A percentile compares a stretch with the other conserved stretches of the same genome.
Evolutionary conservation across 2,329 filamentous ascomycete genomes (phyloP).

Genomic region (Fusarium buxicola): DNA sequence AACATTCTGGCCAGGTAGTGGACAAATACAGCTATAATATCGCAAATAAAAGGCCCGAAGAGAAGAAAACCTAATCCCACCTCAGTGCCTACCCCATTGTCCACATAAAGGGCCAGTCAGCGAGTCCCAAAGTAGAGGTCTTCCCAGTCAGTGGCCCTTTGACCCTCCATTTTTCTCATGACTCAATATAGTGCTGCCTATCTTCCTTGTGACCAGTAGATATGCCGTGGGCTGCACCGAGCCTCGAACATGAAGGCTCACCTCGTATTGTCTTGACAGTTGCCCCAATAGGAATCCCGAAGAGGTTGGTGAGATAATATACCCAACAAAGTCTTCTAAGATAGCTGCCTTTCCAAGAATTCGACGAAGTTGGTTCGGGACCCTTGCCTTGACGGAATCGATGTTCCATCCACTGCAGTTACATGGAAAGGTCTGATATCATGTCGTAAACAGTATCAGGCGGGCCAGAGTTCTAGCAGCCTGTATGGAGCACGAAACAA

Average conservation of each 20-base stretch:
- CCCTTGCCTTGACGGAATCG: neutral
- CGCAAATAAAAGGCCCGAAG: too few relatives aligned
- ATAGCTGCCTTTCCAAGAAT: neutral
- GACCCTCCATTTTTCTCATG: neutral
- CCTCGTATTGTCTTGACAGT: accelerated
- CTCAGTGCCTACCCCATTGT: neutral
- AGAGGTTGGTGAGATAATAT: neutral
- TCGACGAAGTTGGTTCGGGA: neutral
- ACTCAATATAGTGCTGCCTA: neutral
- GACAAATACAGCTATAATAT: too few relatives aligned
- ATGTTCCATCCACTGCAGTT: neutral
- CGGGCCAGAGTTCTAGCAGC: too few relatives aligned
- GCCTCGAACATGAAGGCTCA: neutral
- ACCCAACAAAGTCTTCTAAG: neutral
- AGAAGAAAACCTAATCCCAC: neutral
- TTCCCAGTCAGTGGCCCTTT: neutral
- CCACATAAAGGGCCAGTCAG: neutral
- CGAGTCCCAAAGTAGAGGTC: neutral
- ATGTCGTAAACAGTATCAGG: neutral
- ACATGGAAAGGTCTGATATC: neutral
- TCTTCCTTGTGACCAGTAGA: neutral
- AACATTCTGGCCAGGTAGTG: too few relatives aligned
- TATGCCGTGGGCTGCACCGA: accelerated
- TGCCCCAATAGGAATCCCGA: neutral
- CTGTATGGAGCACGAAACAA: neutral